Percentiles rank a stretch among this genome's conserved stretches.
These are phyloP conservation scores for Urochloa ruziziensis DNA, from an alignment of 176 grass and related monocot species.

Conservation along the genomic window DNA sequence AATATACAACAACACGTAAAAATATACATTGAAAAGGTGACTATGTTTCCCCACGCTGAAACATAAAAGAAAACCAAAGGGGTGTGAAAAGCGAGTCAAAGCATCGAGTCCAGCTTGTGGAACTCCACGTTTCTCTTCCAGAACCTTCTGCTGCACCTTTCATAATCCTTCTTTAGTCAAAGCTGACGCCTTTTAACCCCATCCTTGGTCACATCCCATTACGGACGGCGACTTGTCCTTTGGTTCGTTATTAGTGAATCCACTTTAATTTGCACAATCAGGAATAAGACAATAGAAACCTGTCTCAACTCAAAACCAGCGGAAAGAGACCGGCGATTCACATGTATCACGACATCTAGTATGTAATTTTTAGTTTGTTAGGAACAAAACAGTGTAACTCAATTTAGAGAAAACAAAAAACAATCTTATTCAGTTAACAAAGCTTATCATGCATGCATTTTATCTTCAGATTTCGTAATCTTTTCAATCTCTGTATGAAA, in stretches of 20 bases:
- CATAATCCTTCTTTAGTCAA: not conserved
- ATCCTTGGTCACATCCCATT: not conserved
- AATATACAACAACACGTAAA: too few species aligned
- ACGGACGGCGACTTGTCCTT: not conserved
- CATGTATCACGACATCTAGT: too few species aligned
- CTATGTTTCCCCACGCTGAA: not conserved
- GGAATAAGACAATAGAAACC: constrained; percentile 1
- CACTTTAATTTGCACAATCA: not conserved
- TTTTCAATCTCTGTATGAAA: not conserved
- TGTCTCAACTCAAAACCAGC: not conserved
- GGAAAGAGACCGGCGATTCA: not conserved
- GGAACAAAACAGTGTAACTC: too few species aligned
- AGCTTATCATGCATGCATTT: not conserved
- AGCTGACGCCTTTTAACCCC: not conserved
- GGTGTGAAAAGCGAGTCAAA: not conserved
- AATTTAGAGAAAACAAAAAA: not conserved
- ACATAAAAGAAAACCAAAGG: not conserved
- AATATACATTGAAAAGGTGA: not conserved
- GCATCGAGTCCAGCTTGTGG: not conserved
- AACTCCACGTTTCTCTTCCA: constrained; percentile 11
- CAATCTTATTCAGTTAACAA: not conserved
- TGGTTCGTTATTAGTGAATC: not conserved
- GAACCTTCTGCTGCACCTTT: constrained; percentile 5
- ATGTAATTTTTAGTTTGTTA: not conserved
- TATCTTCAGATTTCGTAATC: not conserved